phyloP scores from a whole-genome alignment of 805 yeast genomes.

The Starmera quercuum region DNA sequence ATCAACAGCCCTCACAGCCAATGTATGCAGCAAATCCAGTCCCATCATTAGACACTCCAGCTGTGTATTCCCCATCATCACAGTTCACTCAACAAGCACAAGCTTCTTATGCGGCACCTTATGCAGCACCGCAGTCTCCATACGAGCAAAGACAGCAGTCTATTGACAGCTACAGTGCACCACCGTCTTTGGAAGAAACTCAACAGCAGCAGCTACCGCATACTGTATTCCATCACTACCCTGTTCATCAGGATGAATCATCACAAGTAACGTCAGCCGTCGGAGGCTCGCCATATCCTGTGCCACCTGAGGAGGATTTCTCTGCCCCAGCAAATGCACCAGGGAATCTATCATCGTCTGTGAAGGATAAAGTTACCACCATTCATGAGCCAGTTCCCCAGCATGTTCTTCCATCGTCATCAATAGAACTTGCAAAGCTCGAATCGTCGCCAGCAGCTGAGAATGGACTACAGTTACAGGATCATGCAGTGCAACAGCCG shows the following conservation, averaged over 20 bases:
- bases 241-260: not conserved
- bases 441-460: too few relatives aligned
- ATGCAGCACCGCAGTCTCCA: not conserved
- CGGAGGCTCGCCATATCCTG: too few relatives aligned
- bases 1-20: conserved; percentile 12
- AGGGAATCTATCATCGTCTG: too few relatives aligned
- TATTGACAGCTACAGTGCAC: not conserved
- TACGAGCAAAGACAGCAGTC: conserved; percentile 3
- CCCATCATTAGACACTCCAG: conserved; percentile 1
- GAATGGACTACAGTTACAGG: too few relatives aligned
- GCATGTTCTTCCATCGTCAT: too few relatives aligned
- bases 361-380: too few relatives aligned
- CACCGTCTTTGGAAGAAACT: not conserved
- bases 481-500: not conserved
- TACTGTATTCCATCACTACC: not conserved
- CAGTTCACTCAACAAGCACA: not conserved
- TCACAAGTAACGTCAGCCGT: not conserved
- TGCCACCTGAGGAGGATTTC: too few relatives aligned
- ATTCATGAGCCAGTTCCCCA: too few relatives aligned
- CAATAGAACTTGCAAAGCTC: too few relatives aligned
- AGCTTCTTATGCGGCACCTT: too few relatives aligned
- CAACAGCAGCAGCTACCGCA: conserved; percentile 6
- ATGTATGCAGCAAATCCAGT: conserved; percentile 5
- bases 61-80: not conserved
- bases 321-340: too few relatives aligned